Conservation (phyloP, 805 yeast genomes). For the Ogataea nakhonphanomensis region DNA sequence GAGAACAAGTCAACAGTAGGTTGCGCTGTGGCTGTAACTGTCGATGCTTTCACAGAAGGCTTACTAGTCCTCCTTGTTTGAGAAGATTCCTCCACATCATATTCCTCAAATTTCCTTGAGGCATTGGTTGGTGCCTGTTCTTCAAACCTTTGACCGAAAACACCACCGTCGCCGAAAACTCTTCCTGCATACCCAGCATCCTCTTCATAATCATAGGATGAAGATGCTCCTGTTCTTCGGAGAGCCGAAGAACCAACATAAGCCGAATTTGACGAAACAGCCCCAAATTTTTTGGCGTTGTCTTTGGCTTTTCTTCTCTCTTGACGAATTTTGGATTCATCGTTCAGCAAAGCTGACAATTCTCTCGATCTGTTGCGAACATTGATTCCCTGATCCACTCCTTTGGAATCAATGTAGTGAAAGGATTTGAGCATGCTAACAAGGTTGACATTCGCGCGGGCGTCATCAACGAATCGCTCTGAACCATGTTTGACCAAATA, state of each 20-base stretch:
- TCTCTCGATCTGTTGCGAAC: conserved; percentile 89
- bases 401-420: conserved; percentile 91
- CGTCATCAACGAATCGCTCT: conserved; percentile 93
- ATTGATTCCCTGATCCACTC: conserved; percentile 93
- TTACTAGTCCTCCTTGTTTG: conserved; percentile 28
- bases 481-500: conserved; percentile 89
- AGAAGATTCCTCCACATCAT: conserved; percentile 43
- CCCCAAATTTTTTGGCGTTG: conserved; percentile 78
- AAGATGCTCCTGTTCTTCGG: conserved; percentile 33
- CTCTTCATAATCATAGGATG: conserved; percentile 47
- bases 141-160: conserved; percentile 62
- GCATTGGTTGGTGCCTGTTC: conserved; percentile 48
- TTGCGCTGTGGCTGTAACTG: conserved; percentile 41
- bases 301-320: conserved; percentile 91
- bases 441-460: conserved; percentile 75
- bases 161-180: conserved; percentile 71
- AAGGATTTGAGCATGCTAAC: conserved; percentile 87
- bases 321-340: conserved; percentile 69
- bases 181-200: conserved; percentile 41
- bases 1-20: conserved; percentile 47
- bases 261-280: conserved; percentile 42
- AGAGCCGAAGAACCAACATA: conserved; percentile 52
- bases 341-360: conserved; percentile 65
- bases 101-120: conserved; percentile 54
- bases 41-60: conserved; percentile 34